Evolutionary conservation across 2,329 filamentous ascomycete species (phyloP).

Genomic region (Ceratocystis lukuohia): DNA sequence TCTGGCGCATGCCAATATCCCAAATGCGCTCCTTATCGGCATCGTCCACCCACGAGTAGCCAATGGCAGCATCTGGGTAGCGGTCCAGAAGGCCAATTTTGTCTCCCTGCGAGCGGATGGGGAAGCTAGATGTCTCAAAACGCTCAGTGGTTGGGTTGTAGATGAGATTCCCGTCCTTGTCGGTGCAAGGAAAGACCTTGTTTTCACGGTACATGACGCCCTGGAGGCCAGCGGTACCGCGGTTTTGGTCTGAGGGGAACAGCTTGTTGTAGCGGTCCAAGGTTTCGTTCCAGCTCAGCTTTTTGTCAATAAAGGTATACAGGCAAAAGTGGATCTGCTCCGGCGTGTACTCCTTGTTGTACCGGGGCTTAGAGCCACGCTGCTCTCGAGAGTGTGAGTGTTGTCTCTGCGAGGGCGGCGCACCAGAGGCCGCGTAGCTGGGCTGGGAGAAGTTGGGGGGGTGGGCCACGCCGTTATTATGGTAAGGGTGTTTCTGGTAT

Average conservation of each 20-base stretch:
- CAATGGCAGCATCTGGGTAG: conserved; percentile 36
- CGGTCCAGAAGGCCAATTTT: conserved; percentile 27
- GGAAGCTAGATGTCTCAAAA: conserved; percentile 11
- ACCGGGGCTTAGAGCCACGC: conserved; percentile 20
- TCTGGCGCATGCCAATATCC: conserved; percentile 26
- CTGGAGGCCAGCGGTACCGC: conserved; percentile 27
- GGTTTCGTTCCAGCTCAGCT: conserved; percentile 28
- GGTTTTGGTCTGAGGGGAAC: conserved; percentile 19
- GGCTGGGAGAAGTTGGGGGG: conserved; percentile 3
- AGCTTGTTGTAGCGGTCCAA: conserved; percentile 15
- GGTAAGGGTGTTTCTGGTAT: not conserved
- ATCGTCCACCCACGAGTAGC: conserved; percentile 33
- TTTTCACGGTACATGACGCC: conserved; percentile 35
- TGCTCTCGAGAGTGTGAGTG: not conserved
- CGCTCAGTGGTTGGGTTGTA: conserved; percentile 30
- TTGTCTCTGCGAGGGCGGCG: not conserved
- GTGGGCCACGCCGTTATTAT: not conserved
- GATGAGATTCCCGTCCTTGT: conserved; percentile 30
- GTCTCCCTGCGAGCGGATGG: conserved; percentile 24
- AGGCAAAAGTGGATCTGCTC: conserved; percentile 34
- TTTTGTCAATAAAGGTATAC: conserved; percentile 33
- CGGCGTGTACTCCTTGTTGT: conserved; percentile 32
- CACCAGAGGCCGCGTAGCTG: not conserved
- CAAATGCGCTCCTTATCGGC: conserved; percentile 29
- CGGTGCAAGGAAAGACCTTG: conserved; percentile 30